Percentiles rank a stretch among this genome's conserved stretches.
These are phyloP conservation scores for Cryptococcus maquisensis DNA, from an alignment of 1,284 basidiomycete genomes.

Conservation along the genomic window DNA sequence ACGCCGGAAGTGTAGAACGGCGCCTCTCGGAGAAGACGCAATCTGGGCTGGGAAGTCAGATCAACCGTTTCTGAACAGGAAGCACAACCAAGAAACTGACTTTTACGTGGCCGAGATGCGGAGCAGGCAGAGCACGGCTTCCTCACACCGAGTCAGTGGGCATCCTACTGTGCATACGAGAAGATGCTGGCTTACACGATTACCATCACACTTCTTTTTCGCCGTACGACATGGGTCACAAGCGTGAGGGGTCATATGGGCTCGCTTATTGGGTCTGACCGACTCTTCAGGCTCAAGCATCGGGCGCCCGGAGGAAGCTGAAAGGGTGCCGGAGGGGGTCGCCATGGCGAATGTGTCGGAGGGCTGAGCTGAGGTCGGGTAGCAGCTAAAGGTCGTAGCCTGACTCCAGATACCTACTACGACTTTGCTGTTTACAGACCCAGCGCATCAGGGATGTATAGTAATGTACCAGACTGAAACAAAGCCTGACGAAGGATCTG, in stretches of 20 bases:
- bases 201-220: slow-evolving; percentile 3
- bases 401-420: no score
- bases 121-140: not conserved
- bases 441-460: no score
- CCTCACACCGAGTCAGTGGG: not conserved
- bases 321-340: not conserved
- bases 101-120: not conserved
- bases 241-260: not conserved
- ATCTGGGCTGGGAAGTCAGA: not conserved
- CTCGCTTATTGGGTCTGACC: not conserved
- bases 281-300: not conserved
- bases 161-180: not conserved
- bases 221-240: slow-evolving; percentile 1
- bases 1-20: not conserved
- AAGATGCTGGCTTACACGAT: not conserved
- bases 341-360: not conserved
- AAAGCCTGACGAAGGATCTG: no score
- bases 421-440: no score
- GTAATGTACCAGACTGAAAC: no score
- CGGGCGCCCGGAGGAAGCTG: not conserved
- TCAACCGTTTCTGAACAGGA: no score
- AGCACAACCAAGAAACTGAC: not conserved
- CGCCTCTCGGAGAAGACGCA: not conserved
- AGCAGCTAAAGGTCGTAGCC: not conserved
- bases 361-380: not conserved